Conservation (phyloP, 2,329 filamentous ascomycete genomes). For the Cladorrhinum sp. region DNA sequence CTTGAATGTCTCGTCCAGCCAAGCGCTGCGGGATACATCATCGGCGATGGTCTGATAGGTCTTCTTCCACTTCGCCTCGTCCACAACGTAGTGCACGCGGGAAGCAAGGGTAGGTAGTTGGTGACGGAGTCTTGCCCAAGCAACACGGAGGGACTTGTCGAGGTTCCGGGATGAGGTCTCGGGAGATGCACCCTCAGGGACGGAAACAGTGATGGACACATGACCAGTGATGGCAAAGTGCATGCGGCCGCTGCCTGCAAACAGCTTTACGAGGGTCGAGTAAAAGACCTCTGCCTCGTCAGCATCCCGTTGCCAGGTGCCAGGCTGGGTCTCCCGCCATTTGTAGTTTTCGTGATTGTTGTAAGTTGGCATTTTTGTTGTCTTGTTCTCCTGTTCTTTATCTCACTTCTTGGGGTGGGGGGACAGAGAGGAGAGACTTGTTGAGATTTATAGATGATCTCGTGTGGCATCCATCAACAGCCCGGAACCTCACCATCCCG, state of each 20-base stretch:
- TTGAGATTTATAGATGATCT: too few relatives aligned
- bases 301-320: constrained; percentile 35
- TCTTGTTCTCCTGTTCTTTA: too few relatives aligned
- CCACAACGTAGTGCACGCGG: constrained; percentile 22
- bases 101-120: constrained; percentile 36
- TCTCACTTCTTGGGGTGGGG: too few relatives aligned
- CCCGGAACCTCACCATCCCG: too few relatives aligned
- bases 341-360: constrained; percentile 8
- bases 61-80: constrained; percentile 29
- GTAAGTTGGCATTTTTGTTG: neutral
- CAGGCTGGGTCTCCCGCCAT: constrained; percentile 30
- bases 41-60: constrained; percentile 25
- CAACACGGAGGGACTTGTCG: constrained; percentile 32
- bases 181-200: constrained; percentile 1
- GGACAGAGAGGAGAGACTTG: too few relatives aligned
- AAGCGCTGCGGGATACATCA: constrained; percentile 18
- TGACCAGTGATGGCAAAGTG: constrained; percentile 43
- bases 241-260: constrained; percentile 37
- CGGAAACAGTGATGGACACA: constrained; percentile 29
- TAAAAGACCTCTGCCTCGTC: constrained; percentile 44
- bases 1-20: constrained; percentile 34
- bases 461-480: too few relatives aligned
- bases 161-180: constrained; percentile 5
- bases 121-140: constrained; percentile 35
- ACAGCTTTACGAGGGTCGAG: constrained; percentile 34